phyloP scores from a whole-genome alignment of 2,329 filamentous ascomycete genomes.

The Cladobotryum protrusum region DNA sequence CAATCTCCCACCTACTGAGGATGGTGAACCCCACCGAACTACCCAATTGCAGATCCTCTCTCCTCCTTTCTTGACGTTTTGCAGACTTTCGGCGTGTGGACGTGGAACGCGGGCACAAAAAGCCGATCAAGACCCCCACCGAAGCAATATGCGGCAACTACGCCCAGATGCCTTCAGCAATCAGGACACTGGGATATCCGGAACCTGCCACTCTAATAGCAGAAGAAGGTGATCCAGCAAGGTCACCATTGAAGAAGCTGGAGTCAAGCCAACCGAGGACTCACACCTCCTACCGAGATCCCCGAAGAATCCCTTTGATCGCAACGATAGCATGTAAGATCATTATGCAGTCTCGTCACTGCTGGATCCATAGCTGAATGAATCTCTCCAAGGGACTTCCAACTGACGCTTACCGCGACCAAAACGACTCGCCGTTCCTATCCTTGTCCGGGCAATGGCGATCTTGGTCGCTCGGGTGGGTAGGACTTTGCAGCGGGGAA shows the following conservation, averaged over 20 bases:
- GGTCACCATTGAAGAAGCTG: constrained; percentile 78
- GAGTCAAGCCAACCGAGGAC: constrained; percentile 80
- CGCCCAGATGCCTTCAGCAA: constrained; percentile 73
- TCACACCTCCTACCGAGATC: constrained; percentile 74
- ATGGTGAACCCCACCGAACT: constrained; percentile 38
- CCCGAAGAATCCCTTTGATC: constrained; percentile 87
- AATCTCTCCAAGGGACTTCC: constrained; percentile 61
- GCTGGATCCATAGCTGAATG: constrained; percentile 66
- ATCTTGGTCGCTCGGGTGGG: constrained; percentile 56
- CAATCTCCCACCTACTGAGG: constrained; percentile 39
- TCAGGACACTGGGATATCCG: constrained; percentile 76
- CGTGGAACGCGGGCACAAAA: constrained; percentile 50
- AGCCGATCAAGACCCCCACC: constrained; percentile 53
- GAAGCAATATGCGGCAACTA: constrained; percentile 56
- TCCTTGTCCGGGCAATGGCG: constrained; percentile 59
- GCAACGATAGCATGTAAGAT: constrained; percentile 83
- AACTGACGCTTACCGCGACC: constrained; percentile 62
- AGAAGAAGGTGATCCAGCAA: constrained; percentile 66
- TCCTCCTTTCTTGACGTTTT: constrained; percentile 88
- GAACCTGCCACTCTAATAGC: constrained; percentile 74
- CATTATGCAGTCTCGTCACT: constrained; percentile 81
- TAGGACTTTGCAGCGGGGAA: constrained; percentile 59
- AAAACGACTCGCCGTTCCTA: constrained; percentile 63
- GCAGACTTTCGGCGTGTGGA: constrained; percentile 88
- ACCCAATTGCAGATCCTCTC: constrained; percentile 84